Conservation (phyloP, 1,284 basidiomycete species). For the Ceratobasidium sp. region DNA sequence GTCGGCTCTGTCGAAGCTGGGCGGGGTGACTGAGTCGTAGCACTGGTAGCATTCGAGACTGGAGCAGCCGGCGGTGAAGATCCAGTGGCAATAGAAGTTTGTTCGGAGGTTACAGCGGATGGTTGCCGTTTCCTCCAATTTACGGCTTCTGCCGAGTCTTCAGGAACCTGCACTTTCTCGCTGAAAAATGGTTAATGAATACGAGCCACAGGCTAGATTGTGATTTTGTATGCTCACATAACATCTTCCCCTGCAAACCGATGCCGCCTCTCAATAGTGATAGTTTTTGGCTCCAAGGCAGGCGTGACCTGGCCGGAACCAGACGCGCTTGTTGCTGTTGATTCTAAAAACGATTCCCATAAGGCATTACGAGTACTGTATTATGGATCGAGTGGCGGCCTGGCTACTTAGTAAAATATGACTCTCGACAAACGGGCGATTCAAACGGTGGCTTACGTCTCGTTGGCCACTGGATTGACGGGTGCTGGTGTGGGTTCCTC, state of each 20-base stretch:
- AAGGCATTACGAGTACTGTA: conserved; percentile 46
- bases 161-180: conserved; percentile 77
- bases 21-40: neutral
- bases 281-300: conserved; percentile 56
- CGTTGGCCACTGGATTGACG: conserved; percentile 3
- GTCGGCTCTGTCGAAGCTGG: neutral
- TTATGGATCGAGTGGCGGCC: conserved; percentile 17
- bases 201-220: neutral
- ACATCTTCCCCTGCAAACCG: conserved; percentile 80
- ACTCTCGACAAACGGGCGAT: conserved; percentile 8
- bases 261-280: conserved; percentile 77
- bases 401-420: conserved; percentile 46
- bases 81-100: neutral
- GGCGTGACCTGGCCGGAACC: neutral
- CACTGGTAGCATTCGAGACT: neutral
- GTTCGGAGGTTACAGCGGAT: neutral
- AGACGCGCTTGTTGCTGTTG: conserved; percentile 18
- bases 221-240: conserved; percentile 63
- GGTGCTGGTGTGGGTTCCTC: conserved; percentile 1
- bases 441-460: conserved; percentile 19
- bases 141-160: conserved; percentile 77
- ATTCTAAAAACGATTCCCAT: conserved; percentile 49
- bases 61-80: neutral
- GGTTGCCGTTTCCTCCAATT: conserved; percentile 65
- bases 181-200: conserved; percentile 58